phyloP scores from a whole-genome alignment of 345 rosid species.

The Sonneratia caseolaris region DNA sequence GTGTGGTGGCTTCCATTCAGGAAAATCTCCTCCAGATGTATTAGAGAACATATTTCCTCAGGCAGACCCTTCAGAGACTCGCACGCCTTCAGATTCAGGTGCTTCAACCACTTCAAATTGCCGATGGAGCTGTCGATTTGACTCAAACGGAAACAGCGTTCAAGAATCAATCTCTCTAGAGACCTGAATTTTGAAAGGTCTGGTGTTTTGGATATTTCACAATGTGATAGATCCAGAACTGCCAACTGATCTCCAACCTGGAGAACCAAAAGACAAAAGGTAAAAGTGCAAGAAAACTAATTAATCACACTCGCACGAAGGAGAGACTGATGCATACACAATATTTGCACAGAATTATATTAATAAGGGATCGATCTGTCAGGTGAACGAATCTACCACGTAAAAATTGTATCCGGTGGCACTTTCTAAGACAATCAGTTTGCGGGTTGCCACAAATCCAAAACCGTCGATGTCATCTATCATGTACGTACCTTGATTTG shows the following conservation, averaged over 20 bases:
- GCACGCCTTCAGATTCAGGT: background rate
- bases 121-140: background rate
- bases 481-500: background rate
- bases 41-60: background rate
- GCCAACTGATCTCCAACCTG: background rate
- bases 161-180: conserved; percentile 2
- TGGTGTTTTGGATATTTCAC: background rate
- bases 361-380: background rate
- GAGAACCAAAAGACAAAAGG: background rate
- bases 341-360: too few species aligned
- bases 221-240: background rate
- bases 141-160: background rate
- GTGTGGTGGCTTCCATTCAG: background rate
- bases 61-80: background rate
- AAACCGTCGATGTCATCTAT: background rate
- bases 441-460: background rate
- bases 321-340: too few species aligned
- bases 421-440: background rate
- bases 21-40: background rate
- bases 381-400: background rate
- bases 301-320: too few species aligned
- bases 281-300: background rate
- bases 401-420: background rate
- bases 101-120: background rate
- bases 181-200: background rate